Conservation (phyloP, 169 alveolate genomes). For the Eimeria sp. region DNA sequence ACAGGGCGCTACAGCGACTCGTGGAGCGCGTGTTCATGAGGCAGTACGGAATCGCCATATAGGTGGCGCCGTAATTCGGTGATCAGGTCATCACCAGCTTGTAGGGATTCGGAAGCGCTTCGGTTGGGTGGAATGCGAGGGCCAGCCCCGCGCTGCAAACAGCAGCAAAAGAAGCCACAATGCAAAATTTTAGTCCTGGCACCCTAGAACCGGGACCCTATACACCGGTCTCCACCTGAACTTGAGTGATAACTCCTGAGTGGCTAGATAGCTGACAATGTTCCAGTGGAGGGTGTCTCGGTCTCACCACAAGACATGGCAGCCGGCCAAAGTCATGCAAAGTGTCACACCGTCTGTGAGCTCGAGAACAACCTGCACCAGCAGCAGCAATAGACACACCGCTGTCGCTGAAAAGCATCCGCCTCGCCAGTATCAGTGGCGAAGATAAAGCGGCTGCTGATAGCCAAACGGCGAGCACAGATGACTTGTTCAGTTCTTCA, state of each 20-base stretch:
- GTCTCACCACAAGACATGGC: slow-evolving; percentile 68
- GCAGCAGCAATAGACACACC: background rate
- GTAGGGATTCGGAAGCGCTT: slow-evolving; percentile 64
- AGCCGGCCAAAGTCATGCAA: slow-evolving; percentile 54
- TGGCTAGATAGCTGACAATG: background rate
- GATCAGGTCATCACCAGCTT: slow-evolving; percentile 70
- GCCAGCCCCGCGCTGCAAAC: slow-evolving; percentile 56
- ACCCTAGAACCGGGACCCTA: background rate
- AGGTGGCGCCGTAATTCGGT: background rate
- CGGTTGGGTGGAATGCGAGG: slow-evolving; percentile 64
- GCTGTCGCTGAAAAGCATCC: background rate
- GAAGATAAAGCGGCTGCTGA: background rate
- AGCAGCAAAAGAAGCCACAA: background rate
- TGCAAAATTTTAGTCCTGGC: background rate
- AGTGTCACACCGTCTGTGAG: slow-evolving; percentile 63
- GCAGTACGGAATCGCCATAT: background rate
- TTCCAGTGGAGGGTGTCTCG: background rate
- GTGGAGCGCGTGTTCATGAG: background rate
- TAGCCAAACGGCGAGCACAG: background rate
- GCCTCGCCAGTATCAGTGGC: background rate
- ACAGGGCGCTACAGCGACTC: slow-evolving; percentile 10
- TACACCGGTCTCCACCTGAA: background rate
- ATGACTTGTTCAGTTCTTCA: background rate
- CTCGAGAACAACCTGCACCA: slow-evolving; percentile 61
- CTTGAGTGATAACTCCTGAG: background rate